Percentiles rank a stretch among this genome's conserved stretches.
Conservation (phyloP, 768 basidiomycete genomes). For the Kockovaella imperatae region DNA sequence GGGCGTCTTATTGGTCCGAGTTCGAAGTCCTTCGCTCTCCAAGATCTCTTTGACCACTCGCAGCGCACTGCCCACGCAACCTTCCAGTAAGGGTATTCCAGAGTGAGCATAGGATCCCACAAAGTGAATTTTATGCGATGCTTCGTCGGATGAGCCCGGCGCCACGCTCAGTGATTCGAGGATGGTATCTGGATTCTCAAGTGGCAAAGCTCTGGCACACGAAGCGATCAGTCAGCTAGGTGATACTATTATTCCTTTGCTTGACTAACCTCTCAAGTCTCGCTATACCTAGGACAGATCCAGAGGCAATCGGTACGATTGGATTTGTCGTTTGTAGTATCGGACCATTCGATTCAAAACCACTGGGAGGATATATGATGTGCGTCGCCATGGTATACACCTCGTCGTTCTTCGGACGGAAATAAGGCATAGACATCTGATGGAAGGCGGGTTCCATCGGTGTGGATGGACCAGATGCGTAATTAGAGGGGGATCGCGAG, state of each 20-base stretch:
- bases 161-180: constrained; percentile 6
- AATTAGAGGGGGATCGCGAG: background rate
- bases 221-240: background rate
- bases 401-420: constrained; percentile 3
- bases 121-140: too few species aligned
- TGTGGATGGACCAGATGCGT: background rate
- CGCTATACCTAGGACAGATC: constrained; percentile 54
- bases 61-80: constrained; percentile 67
- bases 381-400: constrained; percentile 69
- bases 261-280: constrained; percentile 58
- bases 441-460: background rate
- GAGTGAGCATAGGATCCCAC: constrained; percentile 62
- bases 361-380: constrained; percentile 45
- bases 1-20: too few species aligned
- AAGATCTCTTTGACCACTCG: too few species aligned
- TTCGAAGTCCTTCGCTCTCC: too few species aligned
- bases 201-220: constrained; percentile 9
- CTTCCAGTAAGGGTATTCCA: constrained; percentile 71
- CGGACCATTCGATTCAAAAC: constrained; percentile 36
- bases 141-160: too few species aligned
- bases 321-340: constrained; percentile 66
- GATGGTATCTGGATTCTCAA: constrained; percentile 7
- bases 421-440: constrained; percentile 13
- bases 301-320: constrained; percentile 51
- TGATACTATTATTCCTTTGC: constrained; percentile 45